phyloP scores from a whole-genome alignment of 2,329 filamentous ascomycete species.

The Drechslera avenae region DNA sequence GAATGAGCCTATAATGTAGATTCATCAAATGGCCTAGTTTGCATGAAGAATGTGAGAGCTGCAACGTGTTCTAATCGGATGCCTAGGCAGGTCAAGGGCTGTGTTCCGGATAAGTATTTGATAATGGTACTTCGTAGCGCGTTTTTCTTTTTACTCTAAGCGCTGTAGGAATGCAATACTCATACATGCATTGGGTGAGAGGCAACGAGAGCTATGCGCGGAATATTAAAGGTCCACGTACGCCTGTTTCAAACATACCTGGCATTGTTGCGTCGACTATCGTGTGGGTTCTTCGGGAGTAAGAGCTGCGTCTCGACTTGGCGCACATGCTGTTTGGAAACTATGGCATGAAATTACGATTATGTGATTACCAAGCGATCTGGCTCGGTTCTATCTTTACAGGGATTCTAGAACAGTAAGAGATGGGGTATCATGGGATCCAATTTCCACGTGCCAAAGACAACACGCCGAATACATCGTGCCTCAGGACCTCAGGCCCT shows the following conservation, averaged over 20 bases:
- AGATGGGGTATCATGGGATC: conserved; percentile 6
- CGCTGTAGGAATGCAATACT: not conserved
- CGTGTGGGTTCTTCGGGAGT: not conserved
- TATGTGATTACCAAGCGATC: not conserved
- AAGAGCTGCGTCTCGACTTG: conserved; percentile 24
- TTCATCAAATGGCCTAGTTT: not conserved
- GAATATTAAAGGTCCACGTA: not conserved
- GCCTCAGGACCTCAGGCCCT: conserved; percentile 17
- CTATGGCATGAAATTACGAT: conserved; percentile 4
- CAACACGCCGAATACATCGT: conserved; percentile 15
- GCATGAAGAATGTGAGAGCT: not conserved
- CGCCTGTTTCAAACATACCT: not conserved
- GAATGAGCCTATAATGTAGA: conserved; percentile 1
- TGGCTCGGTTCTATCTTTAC: not conserved
- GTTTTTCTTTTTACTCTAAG: not conserved
- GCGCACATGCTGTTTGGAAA: conserved; percentile 26
- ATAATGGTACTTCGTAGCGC: not conserved
- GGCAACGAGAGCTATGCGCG: not conserved
- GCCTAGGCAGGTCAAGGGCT: no score
- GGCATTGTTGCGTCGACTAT: not conserved
- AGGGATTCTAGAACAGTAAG: not conserved
- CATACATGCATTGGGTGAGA: not conserved
- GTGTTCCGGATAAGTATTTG: not conserved
- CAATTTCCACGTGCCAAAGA: not conserved
- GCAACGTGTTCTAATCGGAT: not conserved